phyloP scores from a whole-genome alignment of 2,329 filamentous ascomycete genomes.

The Penicillium occitanis region DNA sequence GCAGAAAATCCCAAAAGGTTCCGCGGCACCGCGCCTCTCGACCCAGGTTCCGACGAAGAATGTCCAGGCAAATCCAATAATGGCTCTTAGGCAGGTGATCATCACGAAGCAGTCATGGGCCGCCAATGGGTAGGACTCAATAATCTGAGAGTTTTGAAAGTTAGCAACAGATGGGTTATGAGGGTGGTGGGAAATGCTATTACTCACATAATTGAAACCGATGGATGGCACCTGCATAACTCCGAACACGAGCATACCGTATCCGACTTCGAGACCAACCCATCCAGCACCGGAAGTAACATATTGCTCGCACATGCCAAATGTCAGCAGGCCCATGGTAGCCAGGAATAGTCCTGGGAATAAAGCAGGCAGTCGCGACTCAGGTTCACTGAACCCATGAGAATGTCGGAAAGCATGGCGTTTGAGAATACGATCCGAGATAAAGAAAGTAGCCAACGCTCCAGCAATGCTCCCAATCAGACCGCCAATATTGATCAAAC shows the following conservation, averaged over 20 bases:
- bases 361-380: not conserved
- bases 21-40: slow-evolving; percentile 41
- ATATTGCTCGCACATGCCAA: slow-evolving; percentile 2
- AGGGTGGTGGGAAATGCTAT: not conserved
- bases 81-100: slow-evolving; percentile 50
- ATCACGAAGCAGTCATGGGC: slow-evolving; percentile 56
- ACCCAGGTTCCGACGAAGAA: slow-evolving; percentile 56
- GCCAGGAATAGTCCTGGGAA: not conserved
- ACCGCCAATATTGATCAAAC: slow-evolving; percentile 2
- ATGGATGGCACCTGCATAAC: not conserved
- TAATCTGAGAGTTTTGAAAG: slow-evolving; percentile 39
- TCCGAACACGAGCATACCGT: slow-evolving; percentile 1
- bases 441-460: not conserved
- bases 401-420: not conserved
- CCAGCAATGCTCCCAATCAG: not conserved
- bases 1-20: slow-evolving; percentile 56
- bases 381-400: not conserved
- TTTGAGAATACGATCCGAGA: not conserved
- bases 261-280: slow-evolving; percentile 2
- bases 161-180: not conserved
- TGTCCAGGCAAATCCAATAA: slow-evolving; percentile 56
- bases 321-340: slow-evolving; percentile 1
- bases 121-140: slow-evolving; percentile 51
- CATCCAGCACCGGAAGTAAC: slow-evolving; percentile 2
- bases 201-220: slow-evolving; percentile 1